phyloP scores from a whole-genome alignment of 768 basidiomycete genomes.

The Krasilnikovozyma curviuscula region DNA sequence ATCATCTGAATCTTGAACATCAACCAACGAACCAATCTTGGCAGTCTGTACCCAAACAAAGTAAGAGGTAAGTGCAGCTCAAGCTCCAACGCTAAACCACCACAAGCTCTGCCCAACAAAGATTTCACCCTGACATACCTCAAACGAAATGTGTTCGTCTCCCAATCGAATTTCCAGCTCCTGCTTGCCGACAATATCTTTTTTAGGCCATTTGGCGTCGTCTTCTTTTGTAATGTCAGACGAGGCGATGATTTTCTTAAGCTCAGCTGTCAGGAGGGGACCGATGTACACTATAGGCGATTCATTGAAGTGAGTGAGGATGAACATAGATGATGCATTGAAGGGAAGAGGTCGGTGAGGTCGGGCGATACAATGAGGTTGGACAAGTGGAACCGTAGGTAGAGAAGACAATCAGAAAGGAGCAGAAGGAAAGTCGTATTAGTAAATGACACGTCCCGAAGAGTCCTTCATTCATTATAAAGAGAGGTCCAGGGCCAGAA shows the following conservation, averaged over 20 bases:
- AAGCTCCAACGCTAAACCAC: not conserved
- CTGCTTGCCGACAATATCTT: constrained; percentile 96
- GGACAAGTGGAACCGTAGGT: no score
- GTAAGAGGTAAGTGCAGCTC: not conserved
- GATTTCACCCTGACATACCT: constrained; percentile 56
- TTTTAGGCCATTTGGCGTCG: constrained; percentile 95
- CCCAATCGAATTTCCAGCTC: constrained; percentile 89
- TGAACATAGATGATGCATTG: no score
- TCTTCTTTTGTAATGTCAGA: constrained; percentile 97
- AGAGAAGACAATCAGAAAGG: no score
- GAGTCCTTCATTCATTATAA: no score
- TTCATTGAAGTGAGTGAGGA: no score
- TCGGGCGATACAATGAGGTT: no score
- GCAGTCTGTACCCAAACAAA: constrained; percentile 48
- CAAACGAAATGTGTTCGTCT: constrained; percentile 89
- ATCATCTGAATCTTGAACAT: constrained; percentile 91
- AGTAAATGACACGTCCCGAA: no score
- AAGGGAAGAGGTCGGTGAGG: no score
- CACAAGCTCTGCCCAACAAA: not conserved
- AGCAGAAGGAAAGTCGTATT: no score
- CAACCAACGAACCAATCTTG: constrained; percentile 90
- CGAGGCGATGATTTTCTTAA: constrained; percentile 79
- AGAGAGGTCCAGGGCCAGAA: no score
- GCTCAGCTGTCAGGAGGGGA: constrained; percentile 74
- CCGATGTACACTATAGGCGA: constrained; percentile 84